A percentile compares a stretch with the other conserved stretches of the same genome.
Evolutionary conservation across 805 yeast species (phyloP).

Genomic region (Kluyveromyces lactis): DNA sequence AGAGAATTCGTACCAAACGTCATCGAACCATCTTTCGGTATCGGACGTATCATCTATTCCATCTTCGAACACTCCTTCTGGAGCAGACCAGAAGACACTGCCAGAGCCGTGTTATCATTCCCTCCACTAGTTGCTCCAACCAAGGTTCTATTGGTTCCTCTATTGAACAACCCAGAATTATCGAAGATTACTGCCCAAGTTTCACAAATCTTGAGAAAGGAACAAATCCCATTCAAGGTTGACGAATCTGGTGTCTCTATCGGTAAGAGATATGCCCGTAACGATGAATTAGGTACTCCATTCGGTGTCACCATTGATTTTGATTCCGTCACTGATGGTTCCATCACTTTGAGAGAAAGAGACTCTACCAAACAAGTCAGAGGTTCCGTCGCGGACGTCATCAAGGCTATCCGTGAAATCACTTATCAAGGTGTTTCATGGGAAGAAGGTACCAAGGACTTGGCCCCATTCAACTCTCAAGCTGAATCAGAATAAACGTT

Average conservation of each 20-base stretch:
- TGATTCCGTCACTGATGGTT: slow-evolving; percentile 78
- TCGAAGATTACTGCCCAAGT: slow-evolving; percentile 66
- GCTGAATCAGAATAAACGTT: slow-evolving; percentile 26
- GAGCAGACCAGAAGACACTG: slow-evolving; percentile 84
- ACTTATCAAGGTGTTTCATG: slow-evolving; percentile 70
- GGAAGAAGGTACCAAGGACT: slow-evolving; percentile 73
- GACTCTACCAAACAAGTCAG: slow-evolving; percentile 95
- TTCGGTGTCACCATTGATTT: slow-evolving; percentile 97
- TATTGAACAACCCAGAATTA: slow-evolving; percentile 75
- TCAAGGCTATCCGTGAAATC: slow-evolving; percentile 66
- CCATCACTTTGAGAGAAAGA: slow-evolving; percentile 94
- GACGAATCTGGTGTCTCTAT: slow-evolving; percentile 97
- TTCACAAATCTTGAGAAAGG: slow-evolving; percentile 60
- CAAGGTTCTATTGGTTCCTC: slow-evolving; percentile 90
- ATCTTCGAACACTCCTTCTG: slow-evolving; percentile 92
- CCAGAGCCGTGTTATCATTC: slow-evolving; percentile 85
- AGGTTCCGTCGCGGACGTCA: slow-evolving; percentile 69
- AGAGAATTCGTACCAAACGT: slow-evolving; percentile 96
- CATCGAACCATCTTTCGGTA: slow-evolving; percentile 98
- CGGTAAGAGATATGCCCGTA: slow-evolving; percentile 96
- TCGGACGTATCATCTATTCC: slow-evolving; percentile 92
- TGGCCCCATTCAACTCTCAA: slow-evolving; percentile 69
- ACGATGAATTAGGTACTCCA: slow-evolving; percentile 98
- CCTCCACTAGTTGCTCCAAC: slow-evolving; percentile 97
- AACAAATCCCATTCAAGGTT: slow-evolving; percentile 87